Evolutionary conservation across 108 stramenopile genomes (phyloP), one percentile per base, ranked within the genome.

Genomic region (Chaetoceros tenuissimus): DNA sequence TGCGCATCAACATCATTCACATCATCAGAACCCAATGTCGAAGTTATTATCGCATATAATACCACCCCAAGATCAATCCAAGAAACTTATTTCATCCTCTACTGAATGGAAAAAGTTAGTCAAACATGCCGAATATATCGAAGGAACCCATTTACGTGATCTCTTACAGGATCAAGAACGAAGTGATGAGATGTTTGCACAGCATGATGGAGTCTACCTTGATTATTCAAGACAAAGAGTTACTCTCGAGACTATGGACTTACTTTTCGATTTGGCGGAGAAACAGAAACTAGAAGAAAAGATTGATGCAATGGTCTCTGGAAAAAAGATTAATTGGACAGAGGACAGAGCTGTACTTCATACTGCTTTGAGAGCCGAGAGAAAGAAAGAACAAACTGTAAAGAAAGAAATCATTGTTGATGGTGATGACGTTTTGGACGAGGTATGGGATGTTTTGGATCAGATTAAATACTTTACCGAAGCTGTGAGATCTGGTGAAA

Each of bases 281-380:
- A 67, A 58, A 40, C 87, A 87, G 63, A 46, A 73, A 20, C 57
- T 94, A 3, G 43, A 58, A 24, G 67, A 71, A 29, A 83, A 87
- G 65, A 96, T 98, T 23, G 30, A 74, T 8, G 88, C 71, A 52
- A 99, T 99, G 98, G 69, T 82, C 26, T 44, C 63, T 0, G 98
- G 98, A 17, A 80, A 98, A 49, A 84, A 86, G 51, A 98, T 99
- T 55, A 99, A 99, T 64, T 92, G 89, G 51, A 98, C 98, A 1
- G 98, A 99, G 69, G 73, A 87, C 45, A 77, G 98, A 48, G 95
- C 98, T 16, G 98, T 99, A 23, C 53, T 96, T 59, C 98, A 99
- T 69, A 96, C 94, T 31, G 98, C 98, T 5, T 78, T 98, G 26
- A 85, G 98, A 31, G 94, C 97, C 2, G 78, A 78, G 51, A 73